Base-by-base conservation (phyloP, 371 early-diverging fungal genomes). In the Ordospora colligata region DNA sequence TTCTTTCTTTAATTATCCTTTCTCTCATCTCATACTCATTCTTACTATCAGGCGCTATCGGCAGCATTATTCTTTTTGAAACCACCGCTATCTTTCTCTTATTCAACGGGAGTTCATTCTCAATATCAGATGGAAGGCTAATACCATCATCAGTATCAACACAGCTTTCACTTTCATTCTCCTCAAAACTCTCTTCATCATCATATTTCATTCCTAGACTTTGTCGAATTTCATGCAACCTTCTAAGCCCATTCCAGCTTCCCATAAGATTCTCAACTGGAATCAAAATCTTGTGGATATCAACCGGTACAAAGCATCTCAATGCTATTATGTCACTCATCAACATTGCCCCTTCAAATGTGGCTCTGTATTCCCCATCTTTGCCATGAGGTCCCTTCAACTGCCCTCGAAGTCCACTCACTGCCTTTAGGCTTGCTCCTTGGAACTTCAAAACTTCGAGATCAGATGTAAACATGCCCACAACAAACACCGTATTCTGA, bases 381-480 rank as follows among this genome's bases (percentile, higher is more conserved):
- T 80, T 63, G 9, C 77, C 81, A 17, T 78, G 74, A 2, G 89
- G 88, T 85, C 93, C 96, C 85, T 97, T 97, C 66, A 98, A 90
- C 80, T 92, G 92, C 68, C 99, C 99, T 78, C 98, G 89, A 75
- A 99, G 91, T 25, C 97, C 97, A 77, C 91, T 90, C 14, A 94
- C 96, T 0, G 95, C 95, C 45, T 93, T 89, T 66, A 99, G 88
- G 51, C 87, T 88, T 2, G 94, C 97, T 32, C 94, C 94, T 84
- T 94, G 92, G 83, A 97, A 96, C 85, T 93, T 92, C 76, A 92
- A 91, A n/a, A 96, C 97, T 83, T 99, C 99, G 17, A 95, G 86
- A 14, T 91, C 86, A 21, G 92, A 89, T n/a, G 89, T 93, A 85
- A 99, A 99, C 99, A 99, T 99, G 80, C 93, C 91, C 84, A 91